Conservation (phyloP, 345 rosid species). For the Bretschneidera sinensis region DNA sequence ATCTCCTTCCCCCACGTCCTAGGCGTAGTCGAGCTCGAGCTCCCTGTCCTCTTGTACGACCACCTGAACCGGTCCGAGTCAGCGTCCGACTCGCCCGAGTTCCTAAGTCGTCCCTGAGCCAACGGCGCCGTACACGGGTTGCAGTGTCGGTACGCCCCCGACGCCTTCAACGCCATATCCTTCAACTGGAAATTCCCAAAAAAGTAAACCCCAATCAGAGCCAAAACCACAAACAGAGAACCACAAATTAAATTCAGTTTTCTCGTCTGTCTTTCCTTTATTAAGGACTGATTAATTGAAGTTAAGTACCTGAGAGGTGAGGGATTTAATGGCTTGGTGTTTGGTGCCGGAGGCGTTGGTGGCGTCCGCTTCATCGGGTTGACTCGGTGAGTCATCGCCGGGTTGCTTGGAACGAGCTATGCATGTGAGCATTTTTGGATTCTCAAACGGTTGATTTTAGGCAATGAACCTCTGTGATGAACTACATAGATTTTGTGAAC, state of each 20-base stretch:
- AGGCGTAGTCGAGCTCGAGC: slow-evolving; percentile 62
- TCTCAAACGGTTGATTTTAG: background rate
- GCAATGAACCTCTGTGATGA: background rate
- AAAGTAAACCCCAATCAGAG: slow-evolving; percentile 9
- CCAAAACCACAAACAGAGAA: background rate
- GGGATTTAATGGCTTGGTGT: slow-evolving; percentile 56
- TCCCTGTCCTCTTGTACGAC: slow-evolving; percentile 72
- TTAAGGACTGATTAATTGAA: background rate
- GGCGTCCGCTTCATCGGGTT: slow-evolving; percentile 42
- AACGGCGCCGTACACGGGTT: slow-evolving; percentile 66
- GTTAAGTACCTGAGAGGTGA: slow-evolving; percentile 73
- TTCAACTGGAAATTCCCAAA: slow-evolving; percentile 49
- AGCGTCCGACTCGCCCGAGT: slow-evolving; percentile 47
- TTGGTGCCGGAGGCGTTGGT: slow-evolving; percentile 24
- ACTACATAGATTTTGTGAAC: slow-evolving; percentile 1
- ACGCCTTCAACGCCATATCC: slow-evolving; percentile 90
- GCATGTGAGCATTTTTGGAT: slow-evolving; percentile 78
- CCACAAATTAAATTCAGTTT: background rate
- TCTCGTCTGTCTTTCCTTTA: background rate
- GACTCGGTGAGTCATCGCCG: slow-evolving; percentile 61
- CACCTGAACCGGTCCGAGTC: slow-evolving; percentile 68
- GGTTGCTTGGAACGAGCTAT: slow-evolving; percentile 83
- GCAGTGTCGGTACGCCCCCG: slow-evolving; percentile 87
- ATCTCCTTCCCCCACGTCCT: slow-evolving; percentile 76
- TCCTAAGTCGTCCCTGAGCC: slow-evolving; percentile 37